Conservation (phyloP, 83 land plant genomes). For the Thuja plicata region DNA sequence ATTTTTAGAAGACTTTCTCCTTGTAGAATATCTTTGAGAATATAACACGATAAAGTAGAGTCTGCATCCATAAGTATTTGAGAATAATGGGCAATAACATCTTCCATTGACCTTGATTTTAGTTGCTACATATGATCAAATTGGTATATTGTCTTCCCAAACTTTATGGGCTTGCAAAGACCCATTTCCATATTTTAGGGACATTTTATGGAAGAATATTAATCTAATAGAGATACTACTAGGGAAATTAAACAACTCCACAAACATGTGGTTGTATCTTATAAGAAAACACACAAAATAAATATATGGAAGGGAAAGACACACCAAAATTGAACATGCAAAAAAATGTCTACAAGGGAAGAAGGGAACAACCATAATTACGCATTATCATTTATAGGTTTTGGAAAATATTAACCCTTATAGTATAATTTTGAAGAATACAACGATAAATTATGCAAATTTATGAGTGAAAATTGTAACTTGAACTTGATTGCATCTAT, state of each 20-base stretch:
- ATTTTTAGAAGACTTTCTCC: constrained; percentile 5
- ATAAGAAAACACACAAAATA: too few relatives aligned
- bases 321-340: too few relatives aligned
- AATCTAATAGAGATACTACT: constrained; percentile 20
- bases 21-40: constrained; percentile 5
- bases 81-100: constrained; percentile 17
- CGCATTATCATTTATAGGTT: too few relatives aligned
- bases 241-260: constrained; percentile 16
- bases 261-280: too few relatives aligned
- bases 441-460: too few relatives aligned
- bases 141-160: constrained; percentile 8
- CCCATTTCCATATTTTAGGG: constrained; percentile 12
- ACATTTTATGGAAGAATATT: constrained; percentile 11
- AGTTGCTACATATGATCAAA: constrained; percentile 24
- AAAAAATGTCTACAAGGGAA: too few relatives aligned
- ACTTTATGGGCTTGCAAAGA: not conserved
- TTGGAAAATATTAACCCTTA: too few relatives aligned
- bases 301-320: too few relatives aligned
- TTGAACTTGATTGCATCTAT: too few relatives aligned
- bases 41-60: constrained; percentile 20
- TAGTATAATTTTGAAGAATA: too few relatives aligned
- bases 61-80: constrained; percentile 18
- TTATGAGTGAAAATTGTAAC: too few relatives aligned
- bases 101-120: constrained; percentile 18
- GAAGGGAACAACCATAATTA: too few relatives aligned